Evolutionary conservation across 208 protist genomes (phyloP), one percentile per base, ranked within the genome.

Genomic region (Trypanosoma platydactyli): DNA sequence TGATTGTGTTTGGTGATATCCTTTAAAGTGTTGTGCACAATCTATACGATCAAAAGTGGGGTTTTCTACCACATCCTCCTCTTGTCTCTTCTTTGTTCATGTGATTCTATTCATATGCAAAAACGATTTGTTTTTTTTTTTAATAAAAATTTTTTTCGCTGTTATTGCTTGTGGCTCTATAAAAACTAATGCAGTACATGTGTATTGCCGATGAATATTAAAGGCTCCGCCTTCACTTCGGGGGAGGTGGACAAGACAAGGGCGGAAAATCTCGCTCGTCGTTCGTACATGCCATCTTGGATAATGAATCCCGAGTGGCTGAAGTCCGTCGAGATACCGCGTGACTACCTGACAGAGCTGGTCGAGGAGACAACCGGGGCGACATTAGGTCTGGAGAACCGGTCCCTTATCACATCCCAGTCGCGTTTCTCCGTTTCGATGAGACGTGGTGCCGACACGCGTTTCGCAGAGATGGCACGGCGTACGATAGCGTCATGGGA

Each of bases 271-370:
- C 18, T 49, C 20, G 22, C 25, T 13, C 48, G 49, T 20, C 61
- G 50, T 13, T 66, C 61, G 22, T 66, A 66, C 38, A 49, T 66
- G 29, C 61, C 61, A 4, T 66, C 61, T 4, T 66, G 61, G 61
- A 48, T 66, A 35, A 27, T n/a, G 29, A 38, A 57, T 15, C 38
- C 61, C 9, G 35, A 48, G 3, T 66, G 61, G 61, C 9, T 66
- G 35, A 1, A 52, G 20, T 57, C 38, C 38, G 30, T 66, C 35
- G 61, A 66, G 50, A 11, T 66, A 9, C 61, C 61, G 2, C 29
- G 45, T 29, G 61, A 66, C n/a, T 57, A 66, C 38, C 35, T 57
- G 25, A 44, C 18, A n/a, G 61, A 57, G 38, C 30, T 65, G 25
- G 3, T 13, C 0, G 46, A 65, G 24, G 22, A 33, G 29, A 5